Evolutionary conservation across 345 rosid genomes (phyloP).

Genomic region (Eutrema japonicum): DNA sequence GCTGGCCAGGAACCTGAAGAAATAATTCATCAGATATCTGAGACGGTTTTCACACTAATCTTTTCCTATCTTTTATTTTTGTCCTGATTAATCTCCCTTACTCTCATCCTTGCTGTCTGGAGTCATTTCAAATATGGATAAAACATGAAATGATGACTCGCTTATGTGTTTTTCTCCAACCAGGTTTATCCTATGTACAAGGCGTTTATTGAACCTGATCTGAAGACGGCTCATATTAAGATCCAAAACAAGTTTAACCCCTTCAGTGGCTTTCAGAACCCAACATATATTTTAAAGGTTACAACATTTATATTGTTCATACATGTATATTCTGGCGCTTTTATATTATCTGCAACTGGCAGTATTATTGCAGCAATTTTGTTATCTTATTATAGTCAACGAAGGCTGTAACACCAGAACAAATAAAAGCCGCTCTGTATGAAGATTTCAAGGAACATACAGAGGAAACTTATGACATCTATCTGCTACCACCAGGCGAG

Average conservation of each 20-base stretch:
- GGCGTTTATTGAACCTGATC: slow-evolving; percentile 99
- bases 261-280: slow-evolving; percentile 96
- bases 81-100: slow-evolving; percentile 27
- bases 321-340: background rate
- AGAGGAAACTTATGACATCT: slow-evolving; percentile 98
- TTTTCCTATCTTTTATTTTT: slow-evolving; percentile 32
- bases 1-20: slow-evolving; percentile 99
- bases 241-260: slow-evolving; percentile 97
- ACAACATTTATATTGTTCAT: slow-evolving; percentile 11
- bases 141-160: slow-evolving; percentile 12
- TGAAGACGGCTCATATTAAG: slow-evolving; percentile 92
- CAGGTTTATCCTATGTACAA: slow-evolving; percentile 99
- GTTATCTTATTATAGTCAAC: slow-evolving; percentile 60
- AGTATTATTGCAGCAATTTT: slow-evolving; percentile 7
- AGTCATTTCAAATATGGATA: slow-evolving; percentile 10
- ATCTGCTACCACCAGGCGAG: slow-evolving; percentile 98
- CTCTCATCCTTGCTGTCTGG: slow-evolving; percentile 6
- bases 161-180: slow-evolving; percentile 30
- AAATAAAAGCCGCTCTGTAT: slow-evolving; percentile 73
- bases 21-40: slow-evolving; percentile 97
- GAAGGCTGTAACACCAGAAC: slow-evolving; percentile 69
- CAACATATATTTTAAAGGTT: slow-evolving; percentile 93
- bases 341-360: slow-evolving; percentile 8
- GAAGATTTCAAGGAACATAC: slow-evolving; percentile 60
- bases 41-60: slow-evolving; percentile 65